Percentiles rank a stretch among this genome's conserved stretches.
These are phyloP conservation scores for Phytophthora citricola DNA, from an alignment of 352 stramenopile genomes.

Conservation along the genomic window DNA sequence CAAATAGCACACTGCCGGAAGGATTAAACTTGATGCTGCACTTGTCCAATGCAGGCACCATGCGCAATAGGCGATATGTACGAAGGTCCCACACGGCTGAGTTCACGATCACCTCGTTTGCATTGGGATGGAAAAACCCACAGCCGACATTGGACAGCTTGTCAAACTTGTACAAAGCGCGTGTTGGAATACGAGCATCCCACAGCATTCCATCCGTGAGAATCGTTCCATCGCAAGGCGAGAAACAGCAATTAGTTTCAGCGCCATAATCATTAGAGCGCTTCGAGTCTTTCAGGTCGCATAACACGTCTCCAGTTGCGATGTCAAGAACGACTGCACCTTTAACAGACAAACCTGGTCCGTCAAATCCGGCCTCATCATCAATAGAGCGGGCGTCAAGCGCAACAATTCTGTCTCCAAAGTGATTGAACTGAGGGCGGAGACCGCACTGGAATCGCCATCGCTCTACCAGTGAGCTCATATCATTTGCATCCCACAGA, in stretches of 20 bases:
- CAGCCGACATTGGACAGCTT: constrained; percentile 87
- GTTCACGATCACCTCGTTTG: constrained; percentile 91
- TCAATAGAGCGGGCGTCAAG: constrained; percentile 57
- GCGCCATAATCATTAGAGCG: constrained; percentile 78
- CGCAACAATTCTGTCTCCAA: constrained; percentile 74
- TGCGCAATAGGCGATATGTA: constrained; percentile 83
- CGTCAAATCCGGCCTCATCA: constrained; percentile 43
- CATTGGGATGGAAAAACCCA: constrained; percentile 87
- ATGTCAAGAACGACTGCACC: constrained; percentile 76
- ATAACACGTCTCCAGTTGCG: constrained; percentile 66
- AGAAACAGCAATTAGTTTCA: constrained; percentile 86
- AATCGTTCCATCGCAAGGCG: constrained; percentile 72
- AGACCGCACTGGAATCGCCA: constrained; percentile 72
- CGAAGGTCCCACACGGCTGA: constrained; percentile 91
- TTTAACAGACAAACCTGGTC: constrained; percentile 34
- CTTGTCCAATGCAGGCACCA: constrained; percentile 89
- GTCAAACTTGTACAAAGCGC: constrained; percentile 90
- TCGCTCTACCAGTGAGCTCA: constrained; percentile 53
- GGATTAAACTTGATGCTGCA: constrained; percentile 81
- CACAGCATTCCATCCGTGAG: constrained; percentile 86
- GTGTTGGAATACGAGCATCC: constrained; percentile 74
- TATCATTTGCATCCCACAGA: constrained; percentile 76
- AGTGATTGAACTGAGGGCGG: constrained; percentile 80
- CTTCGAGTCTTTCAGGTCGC: constrained; percentile 64
- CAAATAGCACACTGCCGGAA: constrained; percentile 77